A percentile compares a stretch with the other conserved stretches of the same genome.
Evolutionary conservation across 768 basidiomycete species (phyloP).

Genomic region (Leucosporidium creatinivorum): DNA sequence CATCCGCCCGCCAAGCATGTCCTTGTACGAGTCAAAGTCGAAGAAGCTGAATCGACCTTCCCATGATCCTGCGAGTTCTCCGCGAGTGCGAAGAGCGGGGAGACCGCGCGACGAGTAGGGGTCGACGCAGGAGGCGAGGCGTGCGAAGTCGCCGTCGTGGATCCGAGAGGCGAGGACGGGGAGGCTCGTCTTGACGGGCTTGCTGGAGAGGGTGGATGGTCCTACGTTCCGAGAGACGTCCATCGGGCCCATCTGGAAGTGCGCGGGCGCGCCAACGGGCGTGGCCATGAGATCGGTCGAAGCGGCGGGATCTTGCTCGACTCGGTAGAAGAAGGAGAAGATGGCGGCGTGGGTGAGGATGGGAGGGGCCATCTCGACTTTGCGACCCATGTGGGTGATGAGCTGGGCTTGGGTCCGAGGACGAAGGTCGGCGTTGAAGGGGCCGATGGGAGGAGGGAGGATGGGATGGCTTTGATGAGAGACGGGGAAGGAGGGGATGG

Average conservation of each 20-base stretch:
- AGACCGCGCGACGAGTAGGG: constrained; percentile 39
- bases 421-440: constrained; percentile 41
- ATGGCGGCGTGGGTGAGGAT: constrained; percentile 44
- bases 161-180: constrained; percentile 30
- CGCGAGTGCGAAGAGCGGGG: constrained; percentile 23
- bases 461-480: constrained; percentile 17
- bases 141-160: constrained; percentile 42
- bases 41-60: constrained; percentile 51
- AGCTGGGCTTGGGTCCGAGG: constrained; percentile 36
- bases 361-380: constrained; percentile 40
- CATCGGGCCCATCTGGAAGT: neutral
- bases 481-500: constrained; percentile 40
- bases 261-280: constrained; percentile 10
- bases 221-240: too few species aligned
- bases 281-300: neutral
- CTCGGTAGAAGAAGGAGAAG: constrained; percentile 41
- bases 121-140: constrained; percentile 40
- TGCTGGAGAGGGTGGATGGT: neutral
- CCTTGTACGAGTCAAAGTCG: constrained; percentile 64
- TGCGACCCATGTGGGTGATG: constrained; percentile 40
- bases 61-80: constrained; percentile 35
- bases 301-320: constrained; percentile 30
- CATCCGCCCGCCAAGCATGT: constrained; percentile 44
- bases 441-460: constrained; percentile 29
- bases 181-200: constrained; percentile 27